Conservation (phyloP, 129 eudicot species). For the Artemisia argyi region DNA sequence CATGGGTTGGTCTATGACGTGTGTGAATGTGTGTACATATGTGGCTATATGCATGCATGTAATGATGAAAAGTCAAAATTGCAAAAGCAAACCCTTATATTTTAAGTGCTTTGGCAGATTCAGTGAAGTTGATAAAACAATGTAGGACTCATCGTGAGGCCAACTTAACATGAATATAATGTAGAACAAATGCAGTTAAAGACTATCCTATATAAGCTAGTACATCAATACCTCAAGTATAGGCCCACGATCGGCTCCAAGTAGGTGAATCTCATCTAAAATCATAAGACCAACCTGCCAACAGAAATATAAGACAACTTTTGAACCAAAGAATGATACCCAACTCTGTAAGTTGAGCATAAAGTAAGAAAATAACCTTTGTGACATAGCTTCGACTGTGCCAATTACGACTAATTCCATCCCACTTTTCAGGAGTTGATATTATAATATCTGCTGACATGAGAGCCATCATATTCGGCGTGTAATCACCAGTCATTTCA, state of each 20-base stretch:
- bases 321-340: slow-evolving; percentile 10
- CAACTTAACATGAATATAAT: background rate
- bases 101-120: slow-evolving; percentile 8
- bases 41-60: background rate
- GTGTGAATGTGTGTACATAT: background rate
- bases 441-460: slow-evolving; percentile 95
- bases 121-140: background rate
- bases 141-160: background rate
- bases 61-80: background rate
- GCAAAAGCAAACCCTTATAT: slow-evolving; percentile 19
- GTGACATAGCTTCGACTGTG: slow-evolving; percentile 91
- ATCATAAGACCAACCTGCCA: slow-evolving; percentile 94
- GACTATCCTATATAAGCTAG: slow-evolving; percentile 14
- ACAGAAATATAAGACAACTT: slow-evolving; percentile 6
- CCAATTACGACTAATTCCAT: slow-evolving; percentile 99
- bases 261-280: slow-evolving; percentile 95
- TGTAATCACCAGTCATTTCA: slow-evolving; percentile 98
- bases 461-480: slow-evolving; percentile 89
- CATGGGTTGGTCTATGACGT: slow-evolving; percentile 4
- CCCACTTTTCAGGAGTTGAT: slow-evolving; percentile 99
- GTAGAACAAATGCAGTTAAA: slow-evolving; percentile 3
- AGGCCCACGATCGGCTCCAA: slow-evolving; percentile 99
- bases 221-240: slow-evolving; percentile 81
- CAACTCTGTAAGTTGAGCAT: slow-evolving; percentile 6
- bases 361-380: slow-evolving; percentile 50